phyloP scores from a whole-genome alignment of 2,329 filamentous ascomycete genomes.

The Claviceps africana region DNA sequence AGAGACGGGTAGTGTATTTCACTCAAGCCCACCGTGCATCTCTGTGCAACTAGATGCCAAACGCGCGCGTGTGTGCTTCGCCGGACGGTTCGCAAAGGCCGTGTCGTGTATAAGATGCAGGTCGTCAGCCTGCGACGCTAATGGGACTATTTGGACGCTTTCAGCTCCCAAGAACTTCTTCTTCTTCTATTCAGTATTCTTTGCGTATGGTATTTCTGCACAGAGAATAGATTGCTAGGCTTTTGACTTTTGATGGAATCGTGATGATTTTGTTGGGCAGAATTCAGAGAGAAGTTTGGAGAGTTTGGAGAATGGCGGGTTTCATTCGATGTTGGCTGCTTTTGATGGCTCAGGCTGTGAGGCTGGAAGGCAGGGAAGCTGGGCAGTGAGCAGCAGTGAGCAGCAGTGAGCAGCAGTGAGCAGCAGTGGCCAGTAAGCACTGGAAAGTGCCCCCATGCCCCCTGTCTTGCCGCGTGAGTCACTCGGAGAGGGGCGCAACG shows the following conservation, averaged over 20 bases:
- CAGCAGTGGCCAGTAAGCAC: too few relatives aligned
- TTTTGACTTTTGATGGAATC: background rate
- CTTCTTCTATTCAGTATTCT: background rate
- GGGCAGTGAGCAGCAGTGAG: too few relatives aligned
- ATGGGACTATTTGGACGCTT: background rate
- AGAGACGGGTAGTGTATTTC: background rate
- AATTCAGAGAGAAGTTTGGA: background rate
- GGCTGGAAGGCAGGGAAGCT: too few relatives aligned
- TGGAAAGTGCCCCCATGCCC: too few relatives aligned
- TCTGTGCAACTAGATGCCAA: background rate
- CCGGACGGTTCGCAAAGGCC: background rate
- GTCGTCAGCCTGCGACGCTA: background rate
- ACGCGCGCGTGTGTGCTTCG: background rate
- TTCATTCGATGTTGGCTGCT: too few relatives aligned
- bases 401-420: too few relatives aligned
- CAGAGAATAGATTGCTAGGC: background rate
- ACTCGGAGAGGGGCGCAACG: too few relatives aligned
- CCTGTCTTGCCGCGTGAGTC: too few relatives aligned
- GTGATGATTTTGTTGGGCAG: background rate
- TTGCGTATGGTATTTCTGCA: background rate
- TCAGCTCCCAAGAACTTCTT: background rate
- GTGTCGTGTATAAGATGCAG: background rate
- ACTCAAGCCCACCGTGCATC: background rate
- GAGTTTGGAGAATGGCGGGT: too few relatives aligned
- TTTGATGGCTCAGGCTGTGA: too few relatives aligned